Evolutionary conservation across 805 yeast genomes (phyloP).

Genomic region (Candida broadrunensis): DNA sequence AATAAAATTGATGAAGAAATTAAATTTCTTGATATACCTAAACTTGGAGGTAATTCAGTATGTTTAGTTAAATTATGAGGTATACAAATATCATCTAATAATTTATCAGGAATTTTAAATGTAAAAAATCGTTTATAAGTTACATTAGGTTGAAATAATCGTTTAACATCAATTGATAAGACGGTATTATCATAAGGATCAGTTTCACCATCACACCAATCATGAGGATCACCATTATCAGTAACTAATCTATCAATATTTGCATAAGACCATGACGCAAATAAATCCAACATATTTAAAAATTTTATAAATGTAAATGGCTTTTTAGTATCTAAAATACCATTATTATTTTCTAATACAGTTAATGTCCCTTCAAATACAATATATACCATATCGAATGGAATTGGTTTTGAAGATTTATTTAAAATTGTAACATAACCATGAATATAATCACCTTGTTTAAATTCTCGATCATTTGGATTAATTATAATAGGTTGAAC

Average conservation of each 20-base stretch:
- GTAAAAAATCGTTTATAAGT: slow-evolving; percentile 42
- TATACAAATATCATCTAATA: slow-evolving; percentile 39
- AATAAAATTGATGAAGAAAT: slow-evolving; percentile 22
- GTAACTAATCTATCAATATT: slow-evolving; percentile 38
- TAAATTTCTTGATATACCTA: slow-evolving; percentile 28
- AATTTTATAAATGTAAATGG: slow-evolving; percentile 33
- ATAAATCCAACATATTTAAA: slow-evolving; percentile 41
- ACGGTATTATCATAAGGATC: slow-evolving; percentile 38
- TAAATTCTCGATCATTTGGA: slow-evolving; percentile 28
- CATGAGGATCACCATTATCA: slow-evolving; percentile 39
- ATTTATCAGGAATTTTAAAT: slow-evolving; percentile 38
- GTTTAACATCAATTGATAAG: slow-evolving; percentile 33
- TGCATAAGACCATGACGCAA: slow-evolving; percentile 45
- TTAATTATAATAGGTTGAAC: slow-evolving; percentile 32
- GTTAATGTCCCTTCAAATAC: slow-evolving; percentile 38
- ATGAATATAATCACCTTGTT: slow-evolving; percentile 42
- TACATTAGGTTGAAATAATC: slow-evolving; percentile 33
- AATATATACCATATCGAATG: slow-evolving; percentile 44
- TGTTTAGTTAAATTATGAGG: slow-evolving; percentile 31
- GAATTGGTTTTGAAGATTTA: slow-evolving; percentile 25
- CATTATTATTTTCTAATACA: slow-evolving; percentile 21
- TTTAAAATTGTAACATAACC: slow-evolving; percentile 41
- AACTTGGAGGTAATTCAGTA: slow-evolving; percentile 33
- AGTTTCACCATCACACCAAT: slow-evolving; percentile 45
- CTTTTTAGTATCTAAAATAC: slow-evolving; percentile 21